Percentiles rank a stretch among this genome's conserved stretches.
Conservation (phyloP, 352 stramenopile species). For the Globisporangium canariense region DNA sequence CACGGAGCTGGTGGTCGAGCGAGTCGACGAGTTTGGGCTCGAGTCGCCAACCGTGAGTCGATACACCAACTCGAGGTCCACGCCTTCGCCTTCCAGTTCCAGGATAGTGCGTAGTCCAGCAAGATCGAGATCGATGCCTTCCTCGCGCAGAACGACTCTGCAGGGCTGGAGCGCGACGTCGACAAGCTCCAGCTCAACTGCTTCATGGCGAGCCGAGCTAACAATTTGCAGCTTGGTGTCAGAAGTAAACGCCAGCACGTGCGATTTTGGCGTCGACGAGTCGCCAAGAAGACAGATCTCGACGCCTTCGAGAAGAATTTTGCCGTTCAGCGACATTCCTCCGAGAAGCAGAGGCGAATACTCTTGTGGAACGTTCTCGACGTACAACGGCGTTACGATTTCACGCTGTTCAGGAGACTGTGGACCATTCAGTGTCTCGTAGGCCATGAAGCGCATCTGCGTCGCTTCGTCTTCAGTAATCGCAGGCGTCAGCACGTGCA, state of each 20-base stretch:
- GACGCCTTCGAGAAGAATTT: constrained; percentile 47
- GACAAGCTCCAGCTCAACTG: constrained; percentile 65
- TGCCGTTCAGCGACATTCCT: constrained; percentile 49
- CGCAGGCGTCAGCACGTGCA: constrained; percentile 58
- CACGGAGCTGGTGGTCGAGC: not conserved
- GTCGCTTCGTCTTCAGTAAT: constrained; percentile 67
- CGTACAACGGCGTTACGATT: constrained; percentile 37
- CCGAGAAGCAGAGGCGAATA: constrained; percentile 70
- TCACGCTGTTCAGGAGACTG: constrained; percentile 62
- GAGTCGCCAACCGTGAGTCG: constrained; percentile 50
- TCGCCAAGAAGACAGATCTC: constrained; percentile 83
- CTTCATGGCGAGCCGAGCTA: constrained; percentile 62
- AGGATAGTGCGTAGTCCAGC: constrained; percentile 70
- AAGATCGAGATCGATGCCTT: constrained; percentile 78
- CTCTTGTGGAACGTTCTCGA: constrained; percentile 52
- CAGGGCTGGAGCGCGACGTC: constrained; percentile 83
- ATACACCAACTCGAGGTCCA: constrained; percentile 79
- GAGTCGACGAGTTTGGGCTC: constrained; percentile 20
- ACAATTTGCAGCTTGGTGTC: constrained; percentile 62
- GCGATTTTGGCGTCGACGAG: constrained; percentile 60
- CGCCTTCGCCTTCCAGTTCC: constrained; percentile 83
- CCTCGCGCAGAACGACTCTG: constrained; percentile 47
- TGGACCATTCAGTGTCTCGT: constrained; percentile 34
- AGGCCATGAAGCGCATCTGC: constrained; percentile 69
- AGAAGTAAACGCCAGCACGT: constrained; percentile 79